Evolutionary conservation across 73 alveolate species (phyloP).

Genomic region (Durusdinium trenchii): DNA sequence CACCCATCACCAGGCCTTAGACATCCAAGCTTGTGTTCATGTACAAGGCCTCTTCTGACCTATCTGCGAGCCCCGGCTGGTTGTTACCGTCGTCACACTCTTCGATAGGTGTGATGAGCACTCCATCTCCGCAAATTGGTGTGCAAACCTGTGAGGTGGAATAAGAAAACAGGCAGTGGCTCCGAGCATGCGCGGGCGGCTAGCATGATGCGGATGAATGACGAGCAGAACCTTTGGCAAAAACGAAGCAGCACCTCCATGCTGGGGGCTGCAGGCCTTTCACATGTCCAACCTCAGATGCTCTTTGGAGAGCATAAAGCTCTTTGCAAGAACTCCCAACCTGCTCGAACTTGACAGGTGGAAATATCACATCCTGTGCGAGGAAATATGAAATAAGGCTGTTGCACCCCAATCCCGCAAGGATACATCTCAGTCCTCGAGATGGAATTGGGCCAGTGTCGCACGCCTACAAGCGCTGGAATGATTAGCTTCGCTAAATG

Average conservation of each 20-base stretch:
- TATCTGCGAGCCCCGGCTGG: background rate
- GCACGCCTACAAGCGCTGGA: constrained; percentile 49
- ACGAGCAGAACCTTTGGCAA: too few species aligned
- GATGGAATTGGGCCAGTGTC: constrained; percentile 64
- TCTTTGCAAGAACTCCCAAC: background rate
- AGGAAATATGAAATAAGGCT: background rate
- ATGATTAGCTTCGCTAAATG: too few species aligned
- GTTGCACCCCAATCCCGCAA: background rate
- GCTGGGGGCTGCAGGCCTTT: constrained; percentile 54
- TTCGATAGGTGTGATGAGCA: constrained; percentile 58
- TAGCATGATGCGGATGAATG: too few species aligned
- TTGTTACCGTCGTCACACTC: constrained; percentile 70
- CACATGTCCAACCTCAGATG: constrained; percentile 62
- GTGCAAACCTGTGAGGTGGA: constrained; percentile 41
- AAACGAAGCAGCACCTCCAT: constrained; percentile 61
- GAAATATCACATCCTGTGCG: constrained; percentile 61
- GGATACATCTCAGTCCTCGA: background rate
- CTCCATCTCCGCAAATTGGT: constrained; percentile 79
- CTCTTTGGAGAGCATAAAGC: background rate
- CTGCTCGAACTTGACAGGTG: constrained; percentile 65
- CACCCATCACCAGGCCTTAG: constrained; percentile 85
- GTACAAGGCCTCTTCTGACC: background rate
- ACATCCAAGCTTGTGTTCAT: background rate
- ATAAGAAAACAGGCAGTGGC: background rate
- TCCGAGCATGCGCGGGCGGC: background rate